These are phyloP conservation scores for Tolypocladium tundrense DNA, from an alignment of 2,329 filamentous ascomycete genomes.

Conservation along the genomic window DNA sequence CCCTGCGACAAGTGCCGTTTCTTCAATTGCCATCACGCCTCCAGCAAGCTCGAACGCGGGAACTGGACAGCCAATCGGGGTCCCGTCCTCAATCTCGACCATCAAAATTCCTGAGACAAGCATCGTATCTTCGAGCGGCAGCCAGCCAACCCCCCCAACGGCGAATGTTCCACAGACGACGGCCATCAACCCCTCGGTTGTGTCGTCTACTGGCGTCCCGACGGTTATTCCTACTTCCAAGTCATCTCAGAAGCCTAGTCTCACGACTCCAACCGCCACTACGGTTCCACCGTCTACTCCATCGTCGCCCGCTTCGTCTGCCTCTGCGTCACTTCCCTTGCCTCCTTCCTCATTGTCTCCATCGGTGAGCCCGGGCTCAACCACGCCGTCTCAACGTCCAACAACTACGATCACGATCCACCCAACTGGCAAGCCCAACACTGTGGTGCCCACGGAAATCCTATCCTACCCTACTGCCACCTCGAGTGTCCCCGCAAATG, in stretches of 20 bases:
- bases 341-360: conserved; percentile 6
- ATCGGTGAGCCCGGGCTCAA: background rate
- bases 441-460: conserved; percentile 31
- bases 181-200: background rate
- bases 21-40: background rate
- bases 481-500: conserved; percentile 27
- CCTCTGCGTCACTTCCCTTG: background rate
- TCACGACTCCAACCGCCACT: background rate
- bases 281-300: background rate
- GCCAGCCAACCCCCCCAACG: background rate
- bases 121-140: background rate
- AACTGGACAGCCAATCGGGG: too few species aligned
- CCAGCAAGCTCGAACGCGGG: too few species aligned
- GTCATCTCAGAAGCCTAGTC: background rate
- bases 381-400: background rate
- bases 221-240: background rate
- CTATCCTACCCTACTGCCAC: conserved; percentile 24
- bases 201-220: background rate
- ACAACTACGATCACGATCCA: conserved; percentile 5
- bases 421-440: conserved; percentile 26
- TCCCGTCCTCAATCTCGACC: too few species aligned
- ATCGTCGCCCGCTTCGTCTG: background rate
- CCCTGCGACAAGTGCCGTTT: background rate
- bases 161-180: background rate
- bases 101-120: background rate